A percentile compares a stretch with the other conserved stretches of the same genome.
Evolutionary conservation across 345 rosid species (phyloP).

Genomic region (Acer campestre): DNA sequence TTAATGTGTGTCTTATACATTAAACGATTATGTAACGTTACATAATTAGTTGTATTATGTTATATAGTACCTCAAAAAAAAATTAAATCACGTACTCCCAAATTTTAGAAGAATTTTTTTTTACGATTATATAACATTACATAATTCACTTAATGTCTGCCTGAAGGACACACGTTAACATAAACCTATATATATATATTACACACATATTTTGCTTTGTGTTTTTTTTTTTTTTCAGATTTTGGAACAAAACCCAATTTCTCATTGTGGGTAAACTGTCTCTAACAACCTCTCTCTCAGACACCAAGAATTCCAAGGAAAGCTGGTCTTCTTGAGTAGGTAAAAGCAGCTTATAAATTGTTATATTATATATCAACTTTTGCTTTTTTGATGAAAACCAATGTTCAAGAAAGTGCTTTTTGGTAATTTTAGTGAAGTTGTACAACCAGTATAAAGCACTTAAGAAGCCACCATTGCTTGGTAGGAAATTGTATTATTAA

Average conservation of each 20-base stretch:
- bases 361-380: not conserved
- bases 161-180: too few relatives aligned
- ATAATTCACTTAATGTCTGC: too few relatives aligned
- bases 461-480: slow-evolving; percentile 2
- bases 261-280: slow-evolving; percentile 43
- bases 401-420: not conserved
- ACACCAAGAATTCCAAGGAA: slow-evolving; percentile 10
- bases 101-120: too few relatives aligned
- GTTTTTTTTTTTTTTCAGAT: not conserved
- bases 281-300: slow-evolving; percentile 38
- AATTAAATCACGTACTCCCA: too few relatives aligned
- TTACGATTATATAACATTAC: too few relatives aligned
- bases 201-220: too few relatives aligned
- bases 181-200: too few relatives aligned
- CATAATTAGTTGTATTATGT: too few relatives aligned
- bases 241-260: slow-evolving; percentile 28
- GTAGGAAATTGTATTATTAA: not conserved
- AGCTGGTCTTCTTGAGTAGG: slow-evolving; percentile 11
- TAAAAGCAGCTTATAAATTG: not conserved
- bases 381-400: not conserved
- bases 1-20: too few relatives aligned
- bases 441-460: not conserved
- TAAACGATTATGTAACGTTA: too few relatives aligned
- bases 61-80: too few relatives aligned
- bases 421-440: slow-evolving; percentile 6